Conservation (phyloP, 768 basidiomycete species). For the Cystobasidium ongulense region DNA sequence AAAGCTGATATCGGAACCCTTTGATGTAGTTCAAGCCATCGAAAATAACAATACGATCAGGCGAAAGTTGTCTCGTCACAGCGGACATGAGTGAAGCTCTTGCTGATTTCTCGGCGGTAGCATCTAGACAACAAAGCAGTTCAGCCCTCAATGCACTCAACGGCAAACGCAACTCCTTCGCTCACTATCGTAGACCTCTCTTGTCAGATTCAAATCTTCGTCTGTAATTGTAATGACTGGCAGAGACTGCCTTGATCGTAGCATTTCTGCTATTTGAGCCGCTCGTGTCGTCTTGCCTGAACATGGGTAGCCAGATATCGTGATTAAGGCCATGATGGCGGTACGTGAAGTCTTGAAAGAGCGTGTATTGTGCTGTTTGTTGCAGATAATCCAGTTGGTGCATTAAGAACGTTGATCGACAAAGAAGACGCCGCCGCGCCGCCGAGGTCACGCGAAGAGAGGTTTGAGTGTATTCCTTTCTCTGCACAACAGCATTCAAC, state of each 20-base stretch:
- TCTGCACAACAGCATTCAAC: not conserved
- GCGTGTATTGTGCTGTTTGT: not conserved
- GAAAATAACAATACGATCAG: conserved; percentile 66
- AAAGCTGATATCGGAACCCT: conserved; percentile 95
- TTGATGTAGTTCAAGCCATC: conserved; percentile 97
- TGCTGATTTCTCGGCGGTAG: conserved; percentile 68
- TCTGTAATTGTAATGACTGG: conserved; percentile 39
- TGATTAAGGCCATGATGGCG: conserved; percentile 76
- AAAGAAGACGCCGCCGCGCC: not conserved
- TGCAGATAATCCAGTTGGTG: not conserved
- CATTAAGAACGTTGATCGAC: not conserved
- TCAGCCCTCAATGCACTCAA: not conserved
- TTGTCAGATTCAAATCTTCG: conserved; percentile 35
- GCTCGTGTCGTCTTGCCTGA: conserved; percentile 78
- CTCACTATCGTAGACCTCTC: conserved; percentile 39
- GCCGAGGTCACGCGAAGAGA: not conserved
- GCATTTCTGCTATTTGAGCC: conserved; percentile 54
- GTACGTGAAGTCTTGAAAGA: not conserved
- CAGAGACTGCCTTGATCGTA: conserved; percentile 48
- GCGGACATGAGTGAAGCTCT: conserved; percentile 74
- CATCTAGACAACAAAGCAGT: conserved; percentile 55
- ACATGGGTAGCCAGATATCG: conserved; percentile 76
- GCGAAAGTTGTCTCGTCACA: conserved; percentile 63
- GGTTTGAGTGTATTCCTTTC: not conserved
- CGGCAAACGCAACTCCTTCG: too few relatives aligned